These are phyloP conservation scores for Nakazawaea pomicola DNA, from an alignment of 805 yeast species.

Conservation along the genomic window DNA sequence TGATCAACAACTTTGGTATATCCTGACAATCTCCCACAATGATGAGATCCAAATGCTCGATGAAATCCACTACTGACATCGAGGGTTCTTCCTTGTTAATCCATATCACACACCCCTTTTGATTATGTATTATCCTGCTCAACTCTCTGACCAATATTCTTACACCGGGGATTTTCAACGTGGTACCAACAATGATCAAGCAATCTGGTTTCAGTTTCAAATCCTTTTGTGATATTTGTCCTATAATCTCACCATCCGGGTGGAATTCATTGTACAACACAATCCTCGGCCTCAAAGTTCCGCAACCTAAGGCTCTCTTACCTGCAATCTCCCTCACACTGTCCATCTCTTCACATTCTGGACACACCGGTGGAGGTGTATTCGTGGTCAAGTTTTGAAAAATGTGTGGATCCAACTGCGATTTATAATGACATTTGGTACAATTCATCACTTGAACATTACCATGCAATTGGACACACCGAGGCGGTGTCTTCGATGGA, in stretches of 20 bases:
- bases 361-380: constrained; percentile 49
- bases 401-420: constrained; percentile 46
- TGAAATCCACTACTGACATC: constrained; percentile 40
- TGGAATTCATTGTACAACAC: constrained; percentile 72
- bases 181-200: constrained; percentile 77
- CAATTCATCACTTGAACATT: constrained; percentile 70
- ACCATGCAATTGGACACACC: constrained; percentile 80
- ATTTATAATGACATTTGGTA: constrained; percentile 63
- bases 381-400: constrained; percentile 26
- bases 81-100: constrained; percentile 53
- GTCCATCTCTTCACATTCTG: constrained; percentile 59
- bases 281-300: constrained; percentile 59
- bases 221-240: constrained; percentile 67
- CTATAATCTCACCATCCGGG: constrained; percentile 87
- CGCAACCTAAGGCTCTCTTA: constrained; percentile 58
- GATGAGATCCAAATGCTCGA: constrained; percentile 51
- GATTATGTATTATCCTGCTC: constrained; percentile 49
- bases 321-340: constrained; percentile 53
- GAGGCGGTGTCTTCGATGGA: constrained; percentile 40
- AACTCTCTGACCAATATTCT: constrained; percentile 55
- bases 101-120: constrained; percentile 59
- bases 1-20: constrained; percentile 29
- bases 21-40: constrained; percentile 65
- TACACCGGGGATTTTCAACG: constrained; percentile 76
- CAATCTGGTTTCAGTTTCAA: constrained; percentile 67